phyloP scores from a whole-genome alignment of 495 filamentous ascomycete species.

The Filosporella fistucella region DNA sequence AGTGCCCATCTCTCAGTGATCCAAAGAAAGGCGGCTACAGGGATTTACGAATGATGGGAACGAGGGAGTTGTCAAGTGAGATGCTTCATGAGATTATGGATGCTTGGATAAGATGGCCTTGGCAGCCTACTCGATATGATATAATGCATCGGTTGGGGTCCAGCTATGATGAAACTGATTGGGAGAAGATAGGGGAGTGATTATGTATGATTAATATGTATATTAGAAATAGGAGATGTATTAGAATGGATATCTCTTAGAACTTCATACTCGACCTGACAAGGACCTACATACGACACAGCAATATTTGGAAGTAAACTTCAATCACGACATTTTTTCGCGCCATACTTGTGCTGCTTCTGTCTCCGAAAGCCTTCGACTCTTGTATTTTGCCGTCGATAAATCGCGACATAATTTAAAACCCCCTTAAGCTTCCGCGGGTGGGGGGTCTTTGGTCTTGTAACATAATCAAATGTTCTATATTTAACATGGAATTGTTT shows the following conservation, averaged over 20 bases:
- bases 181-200: not conserved
- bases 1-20: conserved; percentile 37
- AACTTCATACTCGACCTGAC: not conserved
- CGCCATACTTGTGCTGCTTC: not conserved
- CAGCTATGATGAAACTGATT: not conserved
- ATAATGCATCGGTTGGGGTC: conserved; percentile 30
- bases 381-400: not conserved
- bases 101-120: conserved; percentile 58
- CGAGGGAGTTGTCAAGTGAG: conserved; percentile 35
- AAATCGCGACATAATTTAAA: not conserved
- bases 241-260: not conserved
- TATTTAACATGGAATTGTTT: no score
- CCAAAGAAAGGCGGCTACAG: conserved; percentile 33
- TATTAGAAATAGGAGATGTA: not conserved
- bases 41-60: conserved; percentile 28
- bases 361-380: not conserved
- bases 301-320: not conserved
- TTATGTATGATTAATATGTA: not conserved
- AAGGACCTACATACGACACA: not conserved
- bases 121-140: conserved; percentile 38
- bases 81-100: conserved; percentile 46
- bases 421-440: not conserved
- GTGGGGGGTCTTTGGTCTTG: no score
- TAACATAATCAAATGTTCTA: no score
- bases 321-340: not conserved